Base-by-base conservation (phyloP, 2,329 filamentous ascomycete species). In the Fusarium vanettenii region DNA sequence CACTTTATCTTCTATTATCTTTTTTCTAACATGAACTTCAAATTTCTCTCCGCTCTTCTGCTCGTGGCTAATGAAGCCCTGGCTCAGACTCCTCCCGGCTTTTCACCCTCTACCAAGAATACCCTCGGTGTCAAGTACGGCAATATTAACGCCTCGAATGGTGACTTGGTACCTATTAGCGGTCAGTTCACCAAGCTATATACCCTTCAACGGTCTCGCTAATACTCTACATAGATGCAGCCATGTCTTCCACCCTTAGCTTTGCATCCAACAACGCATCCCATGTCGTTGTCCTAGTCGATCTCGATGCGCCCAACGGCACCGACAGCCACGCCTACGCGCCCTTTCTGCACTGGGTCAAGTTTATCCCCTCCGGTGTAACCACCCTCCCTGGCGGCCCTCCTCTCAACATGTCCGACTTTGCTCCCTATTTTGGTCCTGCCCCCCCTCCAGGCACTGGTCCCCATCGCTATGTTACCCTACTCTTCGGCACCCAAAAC, bases 331-430 rank as follows among this genome's bases (percentile, higher is more conserved):
- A 61, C 52, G 25, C 48, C 25, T 59, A n/a, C 14, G 39, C 66
- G 1, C 60, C 66, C 6, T 56, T 68, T n/a, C 25, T 68, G 5
- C 66, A 68, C 20, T 68, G 66, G 66, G 6, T 56, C 6, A 33
- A 41, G 2, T 35, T 63, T 22, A 25, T 68, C 10, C 60, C 61
- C 4, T 64, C 33, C 1, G 48, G 33, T 0, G 18, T 43, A 5
- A n/a, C 29, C 2, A 43, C 6, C 6, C 61, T 64, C 31, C 16
- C 37, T 1, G 22, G 39, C 5, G 57, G 48, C 16, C 16, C 48
- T 20, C 33, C 48, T n/a, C 33, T 62, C 11, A 67, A 74, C 75
- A 45, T 82, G 83, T 71, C 74, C 78, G 31, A 73, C 82, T 64
- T 50, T 25, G 66, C 60, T 1, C 60, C 66, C 10, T 68, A 68